Evolutionary conservation across 1,284 basidiomycete genomes (phyloP).

Genomic region (Sanghuangporus weigelae): DNA sequence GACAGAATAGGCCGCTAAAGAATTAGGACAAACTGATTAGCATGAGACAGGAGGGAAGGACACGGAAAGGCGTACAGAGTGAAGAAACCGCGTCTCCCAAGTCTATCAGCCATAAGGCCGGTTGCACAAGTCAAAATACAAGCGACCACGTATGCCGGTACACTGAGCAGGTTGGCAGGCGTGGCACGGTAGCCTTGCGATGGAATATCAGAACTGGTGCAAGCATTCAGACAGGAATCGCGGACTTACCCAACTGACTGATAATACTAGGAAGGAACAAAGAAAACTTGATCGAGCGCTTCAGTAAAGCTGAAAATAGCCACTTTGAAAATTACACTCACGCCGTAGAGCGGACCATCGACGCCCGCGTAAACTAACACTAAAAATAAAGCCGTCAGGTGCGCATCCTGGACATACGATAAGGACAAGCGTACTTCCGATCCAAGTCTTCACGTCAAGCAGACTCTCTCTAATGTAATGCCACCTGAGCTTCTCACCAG

Average conservation of each 20-base stretch:
- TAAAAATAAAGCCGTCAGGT: constrained; percentile 2
- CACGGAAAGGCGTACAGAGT: constrained; percentile 45
- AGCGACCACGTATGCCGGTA: constrained; percentile 64
- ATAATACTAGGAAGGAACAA: constrained; percentile 20
- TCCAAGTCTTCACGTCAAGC: constrained; percentile 71
- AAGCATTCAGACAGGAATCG: not conserved
- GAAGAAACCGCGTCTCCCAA: constrained; percentile 53
- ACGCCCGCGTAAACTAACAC: constrained; percentile 25
- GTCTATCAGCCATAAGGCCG: constrained; percentile 57
- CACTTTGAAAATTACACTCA: not conserved
- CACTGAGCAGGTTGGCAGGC: constrained; percentile 66
- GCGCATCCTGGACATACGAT: not conserved
- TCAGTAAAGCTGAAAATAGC: not conserved
- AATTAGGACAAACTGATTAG: not conserved
- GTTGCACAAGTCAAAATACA: constrained; percentile 60
- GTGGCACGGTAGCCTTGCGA: constrained; percentile 58
- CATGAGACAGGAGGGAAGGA: not conserved
- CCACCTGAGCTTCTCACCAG: constrained; percentile 57
- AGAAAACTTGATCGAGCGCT: constrained; percentile 19
- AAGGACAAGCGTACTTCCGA: constrained; percentile 39
- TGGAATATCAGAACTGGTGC: not conserved
- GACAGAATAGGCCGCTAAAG: constrained; percentile 29
- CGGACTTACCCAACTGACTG: constrained; percentile 9
- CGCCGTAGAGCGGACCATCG: constrained; percentile 41
- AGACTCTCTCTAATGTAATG: constrained; percentile 59